Evolutionary conservation across 192 early-diverging fungal genomes (phyloP).

Genomic region (Gryganskiella cystojenkinii): DNA sequence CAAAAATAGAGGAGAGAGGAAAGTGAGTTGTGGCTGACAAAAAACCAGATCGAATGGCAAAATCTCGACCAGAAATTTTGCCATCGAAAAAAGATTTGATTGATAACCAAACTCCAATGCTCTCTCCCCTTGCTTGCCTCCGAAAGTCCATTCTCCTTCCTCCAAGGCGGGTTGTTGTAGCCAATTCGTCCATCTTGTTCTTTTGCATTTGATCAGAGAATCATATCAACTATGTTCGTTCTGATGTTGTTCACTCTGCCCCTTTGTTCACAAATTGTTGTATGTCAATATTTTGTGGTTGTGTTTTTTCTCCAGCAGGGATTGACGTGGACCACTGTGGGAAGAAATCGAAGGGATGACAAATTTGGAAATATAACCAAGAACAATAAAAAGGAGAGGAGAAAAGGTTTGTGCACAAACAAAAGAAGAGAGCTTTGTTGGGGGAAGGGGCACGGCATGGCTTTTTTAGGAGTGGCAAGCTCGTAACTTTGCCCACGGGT

Average conservation of each 20-base stretch:
- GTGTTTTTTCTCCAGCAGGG: neutral
- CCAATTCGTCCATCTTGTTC: no score
- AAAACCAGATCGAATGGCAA: neutral
- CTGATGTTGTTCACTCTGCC: no score
- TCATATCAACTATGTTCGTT: no score
- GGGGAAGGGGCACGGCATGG: neutral
- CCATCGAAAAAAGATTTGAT: neutral
- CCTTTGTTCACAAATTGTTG: no score
- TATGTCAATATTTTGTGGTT: neutral
- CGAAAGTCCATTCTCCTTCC: no score
- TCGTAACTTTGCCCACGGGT: neutral
- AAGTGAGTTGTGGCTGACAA: no score
- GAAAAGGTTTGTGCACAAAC: neutral
- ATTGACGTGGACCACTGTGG: constrained; percentile 30
- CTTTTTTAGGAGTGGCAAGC: neutral
- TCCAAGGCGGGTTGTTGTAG: no score
- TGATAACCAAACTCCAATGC: neutral
- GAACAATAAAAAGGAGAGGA: neutral
- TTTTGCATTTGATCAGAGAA: no score
- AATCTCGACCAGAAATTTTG: neutral
- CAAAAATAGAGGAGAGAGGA: neutral
- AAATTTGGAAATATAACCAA: neutral
- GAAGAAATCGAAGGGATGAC: constrained; percentile 29
- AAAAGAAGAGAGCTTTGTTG: neutral
- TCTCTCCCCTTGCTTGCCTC: neutral